A percentile compares a stretch with the other conserved stretches of the same genome.
Conservation (phyloP, 306 rosid species). For the Bauhinia variegata region DNA sequence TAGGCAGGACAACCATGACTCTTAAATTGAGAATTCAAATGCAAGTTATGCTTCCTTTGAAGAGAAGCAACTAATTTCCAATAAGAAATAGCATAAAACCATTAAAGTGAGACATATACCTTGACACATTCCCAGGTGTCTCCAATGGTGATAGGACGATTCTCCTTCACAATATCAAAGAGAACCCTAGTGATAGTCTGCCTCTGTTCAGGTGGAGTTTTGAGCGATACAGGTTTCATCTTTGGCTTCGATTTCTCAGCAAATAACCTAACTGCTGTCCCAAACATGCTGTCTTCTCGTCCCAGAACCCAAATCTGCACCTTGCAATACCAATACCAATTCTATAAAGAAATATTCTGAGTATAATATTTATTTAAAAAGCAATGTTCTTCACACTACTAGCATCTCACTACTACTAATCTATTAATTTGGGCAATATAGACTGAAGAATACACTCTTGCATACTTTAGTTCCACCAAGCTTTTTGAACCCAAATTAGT, state of each 20-base stretch:
- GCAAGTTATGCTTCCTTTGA: too few relatives aligned
- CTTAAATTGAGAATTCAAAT: too few relatives aligned
- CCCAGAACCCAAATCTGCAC: conserved; percentile 2
- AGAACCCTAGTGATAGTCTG: conserved; percentile 70
- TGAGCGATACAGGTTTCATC: conserved; percentile 64
- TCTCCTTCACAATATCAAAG: conserved; percentile 78
- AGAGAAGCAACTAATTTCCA: not conserved
- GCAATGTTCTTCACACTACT: too few relatives aligned
- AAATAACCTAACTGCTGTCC: conserved; percentile 57
- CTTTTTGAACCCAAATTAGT: too few relatives aligned
- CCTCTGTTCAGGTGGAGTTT: conserved; percentile 80
- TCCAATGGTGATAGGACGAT: conserved; percentile 82
- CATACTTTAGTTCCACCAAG: too few relatives aligned
- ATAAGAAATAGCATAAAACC: not conserved
- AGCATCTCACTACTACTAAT: too few relatives aligned
- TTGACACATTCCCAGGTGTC: conserved; percentile 82
- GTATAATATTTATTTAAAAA: too few relatives aligned
- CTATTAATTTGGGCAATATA: too few relatives aligned
- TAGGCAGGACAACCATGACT: too few relatives aligned
- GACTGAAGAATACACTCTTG: too few relatives aligned
- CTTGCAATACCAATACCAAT: too few relatives aligned
- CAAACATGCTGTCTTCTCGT: conserved; percentile 48
- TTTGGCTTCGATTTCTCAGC: conserved; percentile 76
- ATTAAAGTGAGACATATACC: conserved; percentile 39
- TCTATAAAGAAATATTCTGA: too few relatives aligned